A percentile compares a stretch with the other conserved stretches of the same genome.
Evolutionary conservation across 2,329 filamentous ascomycete genomes (phyloP).

Genomic region (Ophiocordyceps sinensis): DNA sequence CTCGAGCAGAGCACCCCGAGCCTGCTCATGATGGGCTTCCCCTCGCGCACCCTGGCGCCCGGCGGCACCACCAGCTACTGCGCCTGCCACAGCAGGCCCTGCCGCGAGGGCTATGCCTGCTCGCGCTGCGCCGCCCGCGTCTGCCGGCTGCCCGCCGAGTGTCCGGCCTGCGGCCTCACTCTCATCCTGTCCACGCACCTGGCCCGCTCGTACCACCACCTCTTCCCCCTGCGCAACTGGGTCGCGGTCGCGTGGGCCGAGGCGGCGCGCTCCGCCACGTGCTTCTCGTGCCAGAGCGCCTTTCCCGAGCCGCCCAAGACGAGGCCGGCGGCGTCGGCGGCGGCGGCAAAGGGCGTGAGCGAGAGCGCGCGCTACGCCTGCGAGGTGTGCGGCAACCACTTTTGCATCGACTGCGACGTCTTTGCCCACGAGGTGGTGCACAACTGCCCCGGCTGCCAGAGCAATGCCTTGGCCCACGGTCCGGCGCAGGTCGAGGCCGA

Average conservation of each 20-base stretch:
- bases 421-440: conserved; percentile 90
- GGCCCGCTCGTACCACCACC: conserved; percentile 82
- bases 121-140: conserved; percentile 81
- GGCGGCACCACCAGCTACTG: conserved; percentile 57
- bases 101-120: conserved; percentile 76
- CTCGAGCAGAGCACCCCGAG: conserved; percentile 42
- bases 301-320: conserved; percentile 44
- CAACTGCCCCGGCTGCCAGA: conserved; percentile 85
- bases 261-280: conserved; percentile 47
- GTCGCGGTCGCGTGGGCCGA: conserved; percentile 72
- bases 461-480: conserved; percentile 16
- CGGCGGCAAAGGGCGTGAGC: conserved; percentile 48
- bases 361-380: conserved; percentile 85
- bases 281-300: conserved; percentile 60
- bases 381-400: conserved; percentile 73
- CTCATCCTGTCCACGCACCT: conserved; percentile 89
- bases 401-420: conserved; percentile 96
- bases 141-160: conserved; percentile 79
- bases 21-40: conserved; percentile 96
- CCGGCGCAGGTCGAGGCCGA: neutral
- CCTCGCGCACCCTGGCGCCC: conserved; percentile 65
- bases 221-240: conserved; percentile 87
- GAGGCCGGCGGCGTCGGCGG: neutral
- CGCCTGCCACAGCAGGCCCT: conserved; percentile 76
- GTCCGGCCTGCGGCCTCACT: conserved; percentile 79